phyloP scores from a whole-genome alignment of 257 asterid species.

The Nicotiana sylvestris region DNA sequence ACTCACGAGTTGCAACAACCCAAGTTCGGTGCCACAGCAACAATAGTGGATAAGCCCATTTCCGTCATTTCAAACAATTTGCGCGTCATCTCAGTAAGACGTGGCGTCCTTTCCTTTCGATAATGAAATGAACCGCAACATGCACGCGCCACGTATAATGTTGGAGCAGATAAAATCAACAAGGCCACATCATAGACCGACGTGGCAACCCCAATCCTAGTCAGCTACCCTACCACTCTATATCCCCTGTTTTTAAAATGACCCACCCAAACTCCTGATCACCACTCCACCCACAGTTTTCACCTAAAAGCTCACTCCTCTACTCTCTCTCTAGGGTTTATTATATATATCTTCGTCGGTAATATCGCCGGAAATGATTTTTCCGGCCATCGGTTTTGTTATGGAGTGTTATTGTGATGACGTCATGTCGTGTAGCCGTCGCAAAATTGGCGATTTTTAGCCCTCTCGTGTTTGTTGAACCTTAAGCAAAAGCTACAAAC shows the following conservation, averaged over 20 bases:
- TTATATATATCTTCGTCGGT: not conserved
- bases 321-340: not conserved
- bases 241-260: constrained; percentile 15
- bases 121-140: constrained; percentile 18
- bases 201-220: constrained; percentile 26
- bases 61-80: constrained; percentile 10
- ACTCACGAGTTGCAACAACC: constrained; percentile 16
- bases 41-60: constrained; percentile 17
- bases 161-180: not conserved
- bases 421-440: constrained; percentile 16
- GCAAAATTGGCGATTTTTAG: not conserved
- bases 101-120: constrained; percentile 48
- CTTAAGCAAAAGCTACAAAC: constrained; percentile 36
- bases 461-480: constrained; percentile 24
- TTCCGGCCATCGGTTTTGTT: constrained; percentile 29
- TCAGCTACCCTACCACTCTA: constrained; percentile 24
- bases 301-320: not conserved
- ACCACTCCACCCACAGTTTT: not conserved
- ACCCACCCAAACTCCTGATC: constrained; percentile 3
- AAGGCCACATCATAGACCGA: constrained; percentile 32
- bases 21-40: constrained; percentile 21
- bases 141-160: constrained; percentile 43
- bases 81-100: constrained; percentile 26
- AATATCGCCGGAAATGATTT: constrained; percentile 22
- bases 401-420: constrained; percentile 30